These are phyloP conservation scores for Trichosporon sp. DNA, from an alignment of 1,284 basidiomycete genomes.

Conservation along the genomic window DNA sequence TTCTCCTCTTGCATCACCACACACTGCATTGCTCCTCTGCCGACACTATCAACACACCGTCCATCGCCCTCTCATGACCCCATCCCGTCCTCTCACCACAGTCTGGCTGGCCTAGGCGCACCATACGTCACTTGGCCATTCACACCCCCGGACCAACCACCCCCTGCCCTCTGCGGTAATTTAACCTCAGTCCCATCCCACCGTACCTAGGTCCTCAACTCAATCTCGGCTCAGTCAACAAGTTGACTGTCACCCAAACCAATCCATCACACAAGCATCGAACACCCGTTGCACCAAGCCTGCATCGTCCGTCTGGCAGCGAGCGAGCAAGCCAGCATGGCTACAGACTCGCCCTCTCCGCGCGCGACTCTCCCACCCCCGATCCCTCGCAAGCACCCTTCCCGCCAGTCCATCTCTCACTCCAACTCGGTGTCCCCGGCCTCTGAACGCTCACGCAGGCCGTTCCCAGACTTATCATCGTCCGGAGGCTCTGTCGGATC, in stretches of 20 bases:
- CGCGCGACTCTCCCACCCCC: slow-evolving; percentile 1
- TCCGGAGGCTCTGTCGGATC: slow-evolving; percentile 2
- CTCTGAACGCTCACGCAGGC: background rate
- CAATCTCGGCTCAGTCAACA: background rate
- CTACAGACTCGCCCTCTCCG: slow-evolving; percentile 3
- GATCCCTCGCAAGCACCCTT: slow-evolving; percentile 4
- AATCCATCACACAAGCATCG: background rate
- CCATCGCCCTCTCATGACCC: background rate
- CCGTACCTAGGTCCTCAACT: slow-evolving; percentile 4
- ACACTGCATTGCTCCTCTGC: background rate
- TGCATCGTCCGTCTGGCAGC: background rate
- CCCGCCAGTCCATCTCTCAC: background rate
- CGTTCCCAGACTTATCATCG: slow-evolving; percentile 1
- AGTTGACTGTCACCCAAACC: background rate
- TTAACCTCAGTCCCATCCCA: background rate
- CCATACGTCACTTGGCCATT: background rate
- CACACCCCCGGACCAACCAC: background rate
- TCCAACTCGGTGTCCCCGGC: background rate
- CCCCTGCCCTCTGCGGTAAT: background rate
- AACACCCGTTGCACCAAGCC: background rate
- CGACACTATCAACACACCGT: background rate
- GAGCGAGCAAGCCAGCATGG: slow-evolving; percentile 1
- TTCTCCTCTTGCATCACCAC: background rate
- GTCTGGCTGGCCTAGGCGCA: background rate
- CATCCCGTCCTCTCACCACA: background rate